These are phyloP conservation scores for Prunus yedoensis DNA, from an alignment of 331 rosid species.

Conservation along the genomic window DNA sequence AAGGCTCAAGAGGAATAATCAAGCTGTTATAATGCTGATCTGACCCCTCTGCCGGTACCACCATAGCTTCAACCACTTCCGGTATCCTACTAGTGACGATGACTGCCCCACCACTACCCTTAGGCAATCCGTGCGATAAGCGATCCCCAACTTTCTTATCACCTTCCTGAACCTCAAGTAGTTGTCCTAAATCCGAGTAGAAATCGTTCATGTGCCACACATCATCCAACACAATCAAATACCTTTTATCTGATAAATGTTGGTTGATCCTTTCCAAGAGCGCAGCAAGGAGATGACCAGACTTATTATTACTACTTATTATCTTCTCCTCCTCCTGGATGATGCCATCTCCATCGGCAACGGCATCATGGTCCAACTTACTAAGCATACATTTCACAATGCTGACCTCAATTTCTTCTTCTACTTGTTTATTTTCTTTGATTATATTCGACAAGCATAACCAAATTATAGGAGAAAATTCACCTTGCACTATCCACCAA, in stretches of 20 bases:
- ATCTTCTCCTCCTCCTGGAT: background rate
- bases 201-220: background rate
- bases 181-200: background rate
- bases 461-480: too few species aligned
- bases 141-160: background rate
- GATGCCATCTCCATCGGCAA: too few species aligned
- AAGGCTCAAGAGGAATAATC: background rate
- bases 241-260: background rate
- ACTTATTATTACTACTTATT: too few species aligned
- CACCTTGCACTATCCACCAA: too few species aligned
- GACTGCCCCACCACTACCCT: background rate
- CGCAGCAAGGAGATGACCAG: background rate
- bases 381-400: too few species aligned
- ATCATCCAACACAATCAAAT: constrained; percentile 12
- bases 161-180: background rate
- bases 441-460: too few species aligned
- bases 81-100: background rate
- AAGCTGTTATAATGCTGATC: background rate
- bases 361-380: too few species aligned
- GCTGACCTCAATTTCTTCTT: too few species aligned
- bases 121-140: background rate
- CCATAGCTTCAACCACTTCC: background rate
- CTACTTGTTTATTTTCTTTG: too few species aligned
- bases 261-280: background rate
- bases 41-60: background rate